Evolutionary conservation across 345 rosid genomes (phyloP).

Genomic region (Leavenworthia alabamica): DNA sequence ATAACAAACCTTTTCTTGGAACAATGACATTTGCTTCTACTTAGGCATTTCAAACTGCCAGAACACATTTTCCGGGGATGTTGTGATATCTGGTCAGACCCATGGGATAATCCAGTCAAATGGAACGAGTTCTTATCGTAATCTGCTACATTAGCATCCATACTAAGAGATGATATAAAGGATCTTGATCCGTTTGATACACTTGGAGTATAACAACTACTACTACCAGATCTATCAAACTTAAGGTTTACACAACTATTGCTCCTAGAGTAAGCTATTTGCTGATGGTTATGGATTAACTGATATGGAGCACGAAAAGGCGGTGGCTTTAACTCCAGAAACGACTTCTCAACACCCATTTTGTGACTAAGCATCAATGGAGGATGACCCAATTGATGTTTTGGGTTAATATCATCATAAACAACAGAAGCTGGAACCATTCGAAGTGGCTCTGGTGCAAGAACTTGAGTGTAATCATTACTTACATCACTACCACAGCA

Average conservation of each 20-base stretch:
- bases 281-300: conserved; percentile 46
- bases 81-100: conserved; percentile 43
- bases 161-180: conserved; percentile 55
- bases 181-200: conserved; percentile 58
- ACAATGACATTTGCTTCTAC: conserved; percentile 63
- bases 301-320: conserved; percentile 40
- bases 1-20: conserved; percentile 64
- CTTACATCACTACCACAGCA: conserved; percentile 3
- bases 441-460: conserved; percentile 63
- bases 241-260: conserved; percentile 47
- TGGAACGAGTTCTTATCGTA: conserved; percentile 48
- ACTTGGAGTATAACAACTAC: conserved; percentile 42
- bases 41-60: conserved; percentile 50
- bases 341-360: conserved; percentile 39
- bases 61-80: conserved; percentile 51
- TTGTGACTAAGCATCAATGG: conserved; percentile 20
- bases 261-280: conserved; percentile 42
- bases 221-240: conserved; percentile 52
- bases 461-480: conserved; percentile 30
- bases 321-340: conserved; percentile 40
- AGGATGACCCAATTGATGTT: conserved; percentile 24
- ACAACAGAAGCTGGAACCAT: conserved; percentile 36
- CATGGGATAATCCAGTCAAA: conserved; percentile 46
- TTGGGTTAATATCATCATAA: conserved; percentile 27
- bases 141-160: conserved; percentile 49